Percentiles rank a stretch among this genome's conserved stretches.
Evolutionary conservation across 306 rosid genomes (phyloP).

Genomic region (Trichosanthes truncata): DNA sequence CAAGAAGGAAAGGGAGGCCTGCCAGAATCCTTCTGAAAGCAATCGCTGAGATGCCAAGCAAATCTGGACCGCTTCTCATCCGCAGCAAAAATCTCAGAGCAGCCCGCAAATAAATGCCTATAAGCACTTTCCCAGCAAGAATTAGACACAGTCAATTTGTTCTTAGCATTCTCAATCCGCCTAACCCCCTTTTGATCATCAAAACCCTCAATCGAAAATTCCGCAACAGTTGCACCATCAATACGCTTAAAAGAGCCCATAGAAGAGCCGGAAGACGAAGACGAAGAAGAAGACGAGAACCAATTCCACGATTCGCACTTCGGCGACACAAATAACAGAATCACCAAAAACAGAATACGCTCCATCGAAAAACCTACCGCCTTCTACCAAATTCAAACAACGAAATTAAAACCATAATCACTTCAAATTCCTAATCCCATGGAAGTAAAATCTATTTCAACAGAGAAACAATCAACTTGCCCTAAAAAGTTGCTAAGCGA

Average conservation of each 20-base stretch:
- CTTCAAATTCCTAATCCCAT: neutral
- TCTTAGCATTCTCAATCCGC: slow-evolving; percentile 42
- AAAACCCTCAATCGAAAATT: slow-evolving; percentile 47
- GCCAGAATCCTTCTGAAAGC: slow-evolving; percentile 78
- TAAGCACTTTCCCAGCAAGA: slow-evolving; percentile 73
- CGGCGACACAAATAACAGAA: neutral
- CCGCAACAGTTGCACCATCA: slow-evolving; percentile 17
- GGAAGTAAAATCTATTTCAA: neutral
- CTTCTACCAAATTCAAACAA: neutral
- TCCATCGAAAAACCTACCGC: neutral
- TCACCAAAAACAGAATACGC: neutral
- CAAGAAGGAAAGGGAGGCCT: slow-evolving; percentile 56
- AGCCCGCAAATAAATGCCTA: slow-evolving; percentile 50
- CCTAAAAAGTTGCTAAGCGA: neutral
- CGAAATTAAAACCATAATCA: neutral
- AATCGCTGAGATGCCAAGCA: slow-evolving; percentile 85
- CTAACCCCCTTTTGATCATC: slow-evolving; percentile 40
- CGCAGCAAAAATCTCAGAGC: slow-evolving; percentile 51
- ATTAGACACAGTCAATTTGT: slow-evolving; percentile 35
- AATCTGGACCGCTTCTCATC: slow-evolving; percentile 66
- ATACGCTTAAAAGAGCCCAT: neutral
- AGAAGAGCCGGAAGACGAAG: neutral
- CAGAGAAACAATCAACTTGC: neutral
- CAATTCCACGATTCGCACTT: neutral
- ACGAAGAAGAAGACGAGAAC: slow-evolving; percentile 8